phyloP scores from a whole-genome alignment of 1,139 yeast species.

The Geotrichum carabidarum region DNA sequence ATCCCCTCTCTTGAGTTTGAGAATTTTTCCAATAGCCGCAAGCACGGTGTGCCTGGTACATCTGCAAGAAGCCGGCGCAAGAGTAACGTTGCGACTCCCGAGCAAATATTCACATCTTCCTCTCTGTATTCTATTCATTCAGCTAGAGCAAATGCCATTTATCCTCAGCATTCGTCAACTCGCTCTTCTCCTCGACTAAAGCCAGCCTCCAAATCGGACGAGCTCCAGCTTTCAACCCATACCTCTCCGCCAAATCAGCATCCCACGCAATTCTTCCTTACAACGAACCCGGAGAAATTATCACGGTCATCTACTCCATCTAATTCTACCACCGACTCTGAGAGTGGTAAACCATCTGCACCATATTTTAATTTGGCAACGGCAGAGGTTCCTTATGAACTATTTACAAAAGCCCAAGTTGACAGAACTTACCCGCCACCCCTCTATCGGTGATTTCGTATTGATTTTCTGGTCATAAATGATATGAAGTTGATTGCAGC shows the following conservation, averaged over 20 bases:
- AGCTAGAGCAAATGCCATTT: not conserved
- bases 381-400: constrained; percentile 2
- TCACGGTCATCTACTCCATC: not conserved
- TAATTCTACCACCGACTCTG: not conserved
- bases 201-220: not conserved
- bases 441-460: not conserved
- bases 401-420: not conserved
- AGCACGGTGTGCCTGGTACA: not conserved
- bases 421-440: not conserved
- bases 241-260: not conserved
- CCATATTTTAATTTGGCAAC: constrained; percentile 1
- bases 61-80: not conserved
- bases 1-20: constrained; percentile 12
- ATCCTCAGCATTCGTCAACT: not conserved
- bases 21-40: not conserved
- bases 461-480: not conserved
- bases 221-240: not conserved
- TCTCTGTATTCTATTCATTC: constrained; percentile 8
- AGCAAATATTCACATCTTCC: constrained; percentile 5
- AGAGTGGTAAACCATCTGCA: not conserved
- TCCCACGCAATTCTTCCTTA: constrained; percentile 8
- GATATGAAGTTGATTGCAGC: too few relatives aligned
- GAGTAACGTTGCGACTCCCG: constrained; percentile 12
- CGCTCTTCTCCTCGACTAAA: not conserved
- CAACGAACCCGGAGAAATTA: constrained; percentile 1